phyloP scores from a whole-genome alignment of 805 yeast species.

The Brettanomyces bruxellensis region DNA sequence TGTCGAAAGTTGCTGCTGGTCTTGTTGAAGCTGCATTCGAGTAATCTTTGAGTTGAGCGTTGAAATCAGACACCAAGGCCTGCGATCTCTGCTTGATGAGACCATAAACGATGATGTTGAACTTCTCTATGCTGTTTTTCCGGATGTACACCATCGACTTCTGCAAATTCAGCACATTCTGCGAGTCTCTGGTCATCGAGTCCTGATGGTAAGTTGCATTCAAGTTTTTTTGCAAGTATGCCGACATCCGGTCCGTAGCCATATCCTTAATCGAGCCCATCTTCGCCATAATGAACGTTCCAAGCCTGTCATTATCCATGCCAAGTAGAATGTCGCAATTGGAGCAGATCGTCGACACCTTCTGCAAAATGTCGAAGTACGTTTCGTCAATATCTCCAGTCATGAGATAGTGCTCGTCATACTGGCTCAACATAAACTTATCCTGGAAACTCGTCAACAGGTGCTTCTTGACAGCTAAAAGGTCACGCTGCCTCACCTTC shows the following conservation, averaged over 20 bases:
- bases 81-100: slow-evolving; percentile 67
- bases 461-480: slow-evolving; percentile 40
- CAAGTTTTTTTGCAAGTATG: slow-evolving; percentile 25
- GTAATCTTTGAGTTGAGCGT: slow-evolving; percentile 41
- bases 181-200: slow-evolving; percentile 11
- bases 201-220: slow-evolving; percentile 16
- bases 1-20: not conserved
- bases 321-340: slow-evolving; percentile 66
- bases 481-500: slow-evolving; percentile 24
- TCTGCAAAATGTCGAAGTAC: slow-evolving; percentile 51
- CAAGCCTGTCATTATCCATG: slow-evolving; percentile 57
- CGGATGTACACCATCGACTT: slow-evolving; percentile 22
- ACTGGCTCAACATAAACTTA: slow-evolving; percentile 59
- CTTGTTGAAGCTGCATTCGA: slow-evolving; percentile 5
- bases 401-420: slow-evolving; percentile 55
- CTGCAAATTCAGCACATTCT: slow-evolving; percentile 19
- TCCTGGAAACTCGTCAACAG: slow-evolving; percentile 45
- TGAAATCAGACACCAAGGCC: slow-evolving; percentile 56
- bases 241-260: slow-evolving; percentile 47
- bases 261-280: slow-evolving; percentile 41
- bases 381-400: slow-evolving; percentile 34
- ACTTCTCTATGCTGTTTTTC: slow-evolving; percentile 35
- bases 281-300: slow-evolving; percentile 53
- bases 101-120: slow-evolving; percentile 50
- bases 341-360: slow-evolving; percentile 55